Evolutionary conservation across 2,329 filamentous ascomycete genomes (phyloP).

Genomic region (Capronia coronata): DNA sequence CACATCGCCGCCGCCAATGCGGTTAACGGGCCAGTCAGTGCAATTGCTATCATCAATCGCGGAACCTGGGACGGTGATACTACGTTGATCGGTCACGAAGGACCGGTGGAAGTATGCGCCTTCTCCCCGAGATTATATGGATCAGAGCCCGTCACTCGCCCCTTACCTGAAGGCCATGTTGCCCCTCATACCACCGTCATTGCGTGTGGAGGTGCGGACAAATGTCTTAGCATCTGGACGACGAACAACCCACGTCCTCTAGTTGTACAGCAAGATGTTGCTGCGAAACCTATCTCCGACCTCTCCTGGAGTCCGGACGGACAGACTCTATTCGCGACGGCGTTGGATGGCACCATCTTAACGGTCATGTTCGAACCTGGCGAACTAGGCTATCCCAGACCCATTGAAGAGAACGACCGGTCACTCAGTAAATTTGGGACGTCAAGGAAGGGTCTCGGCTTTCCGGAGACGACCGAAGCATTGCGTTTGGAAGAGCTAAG

Average conservation of each 20-base stretch:
- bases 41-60: conserved; percentile 90
- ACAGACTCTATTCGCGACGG: conserved; percentile 75
- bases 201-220: conserved; percentile 93
- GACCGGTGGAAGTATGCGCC: conserved; percentile 91
- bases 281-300: conserved; percentile 87
- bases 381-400: conserved; percentile 83
- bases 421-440: conserved; percentile 88
- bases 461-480: conserved; percentile 86
- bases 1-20: conserved; percentile 96
- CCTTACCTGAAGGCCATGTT: conserved; percentile 40
- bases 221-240: conserved; percentile 94
- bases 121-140: conserved; percentile 91
- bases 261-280: conserved; percentile 81
- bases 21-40: conserved; percentile 93
- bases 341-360: conserved; percentile 82
- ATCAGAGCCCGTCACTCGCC: conserved; percentile 56
- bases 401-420: conserved; percentile 82
- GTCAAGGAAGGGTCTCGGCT: conserved; percentile 78
- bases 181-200: conserved; percentile 74
- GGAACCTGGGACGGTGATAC: conserved; percentile 93
- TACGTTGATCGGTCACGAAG: conserved; percentile 94
- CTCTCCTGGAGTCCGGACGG: conserved; percentile 91
- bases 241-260: conserved; percentile 89
- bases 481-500: conserved; percentile 82
- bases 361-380: conserved; percentile 74